Evolutionary conservation across 2,329 filamentous ascomycete genomes (phyloP).

Genomic region (Pseudogymnoascus sp.): DNA sequence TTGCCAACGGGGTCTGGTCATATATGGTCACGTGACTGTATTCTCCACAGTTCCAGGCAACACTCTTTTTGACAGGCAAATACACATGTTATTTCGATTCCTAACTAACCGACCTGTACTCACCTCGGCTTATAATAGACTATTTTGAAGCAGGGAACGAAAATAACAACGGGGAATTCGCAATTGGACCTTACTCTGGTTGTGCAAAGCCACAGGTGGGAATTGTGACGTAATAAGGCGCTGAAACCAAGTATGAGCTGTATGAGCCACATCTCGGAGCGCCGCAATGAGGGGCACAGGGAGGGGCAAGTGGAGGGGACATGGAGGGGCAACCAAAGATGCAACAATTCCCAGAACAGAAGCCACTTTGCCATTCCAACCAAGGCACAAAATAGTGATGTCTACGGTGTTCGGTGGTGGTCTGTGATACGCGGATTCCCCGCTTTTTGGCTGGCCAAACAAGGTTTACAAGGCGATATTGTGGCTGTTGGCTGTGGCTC

Average conservation of each 20-base stretch:
- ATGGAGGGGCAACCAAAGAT: constrained; percentile 2
- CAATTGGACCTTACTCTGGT: not conserved
- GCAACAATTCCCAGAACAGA: not conserved
- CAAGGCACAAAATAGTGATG: constrained; percentile 1
- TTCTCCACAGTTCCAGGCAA: not conserved
- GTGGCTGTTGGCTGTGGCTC: not conserved
- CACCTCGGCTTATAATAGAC: not conserved
- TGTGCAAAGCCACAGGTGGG: constrained; percentile 4
- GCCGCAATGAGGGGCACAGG: not conserved
- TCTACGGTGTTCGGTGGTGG: not conserved
- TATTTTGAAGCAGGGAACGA: not conserved
- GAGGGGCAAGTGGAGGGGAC: not conserved
- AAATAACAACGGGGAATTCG: not conserved
- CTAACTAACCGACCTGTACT: not conserved
- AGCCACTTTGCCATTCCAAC: not conserved
- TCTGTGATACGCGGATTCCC: not conserved
- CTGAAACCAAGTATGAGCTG: constrained; percentile 5
- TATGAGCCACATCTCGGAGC: not conserved
- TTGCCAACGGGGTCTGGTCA: not conserved
- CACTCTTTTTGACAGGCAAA: not conserved
- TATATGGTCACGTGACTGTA: not conserved
- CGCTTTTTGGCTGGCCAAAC: not conserved
- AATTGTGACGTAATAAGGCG: not conserved
- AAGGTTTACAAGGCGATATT: not conserved
- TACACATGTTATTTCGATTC: not conserved